These are phyloP conservation scores for Paraconiothyrium brasiliense DNA, from an alignment of 2,329 filamentous ascomycete species.

Conservation along the genomic window DNA sequence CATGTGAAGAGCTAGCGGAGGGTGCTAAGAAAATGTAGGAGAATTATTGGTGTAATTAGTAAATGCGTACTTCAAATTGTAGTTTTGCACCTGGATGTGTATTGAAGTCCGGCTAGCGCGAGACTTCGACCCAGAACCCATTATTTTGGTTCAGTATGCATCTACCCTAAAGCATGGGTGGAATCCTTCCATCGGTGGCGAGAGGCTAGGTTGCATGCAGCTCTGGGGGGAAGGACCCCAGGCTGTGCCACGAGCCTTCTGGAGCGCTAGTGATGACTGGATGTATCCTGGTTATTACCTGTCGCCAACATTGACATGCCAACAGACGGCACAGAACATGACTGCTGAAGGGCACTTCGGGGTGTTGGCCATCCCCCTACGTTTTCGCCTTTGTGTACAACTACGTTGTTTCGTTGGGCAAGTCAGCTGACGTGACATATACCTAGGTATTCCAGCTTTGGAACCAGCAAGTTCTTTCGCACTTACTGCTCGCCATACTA, in stretches of 20 bases:
- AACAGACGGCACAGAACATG: neutral
- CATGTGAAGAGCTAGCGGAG: constrained; percentile 45
- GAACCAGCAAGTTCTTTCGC: neutral
- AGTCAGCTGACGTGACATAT: neutral
- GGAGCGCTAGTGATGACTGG: neutral
- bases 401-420: neutral
- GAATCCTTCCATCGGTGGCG: neutral
- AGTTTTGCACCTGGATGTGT: neutral
- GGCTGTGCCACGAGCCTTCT: neutral
- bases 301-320: neutral
- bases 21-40: constrained; percentile 27
- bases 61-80: neutral
- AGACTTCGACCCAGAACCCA: neutral
- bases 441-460: neutral
- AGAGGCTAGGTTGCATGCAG: neutral
- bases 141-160: neutral
- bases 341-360: neutral
- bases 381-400: neutral
- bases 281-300: neutral
- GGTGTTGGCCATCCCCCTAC: neutral
- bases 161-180: neutral
- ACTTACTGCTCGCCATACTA: neutral
- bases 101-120: neutral
- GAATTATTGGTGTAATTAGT: neutral
- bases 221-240: neutral